Evolutionary conservation across 306 rosid genomes (phyloP), one percentile per base, ranked within the genome.

Genomic region (Senna siamea): DNA sequence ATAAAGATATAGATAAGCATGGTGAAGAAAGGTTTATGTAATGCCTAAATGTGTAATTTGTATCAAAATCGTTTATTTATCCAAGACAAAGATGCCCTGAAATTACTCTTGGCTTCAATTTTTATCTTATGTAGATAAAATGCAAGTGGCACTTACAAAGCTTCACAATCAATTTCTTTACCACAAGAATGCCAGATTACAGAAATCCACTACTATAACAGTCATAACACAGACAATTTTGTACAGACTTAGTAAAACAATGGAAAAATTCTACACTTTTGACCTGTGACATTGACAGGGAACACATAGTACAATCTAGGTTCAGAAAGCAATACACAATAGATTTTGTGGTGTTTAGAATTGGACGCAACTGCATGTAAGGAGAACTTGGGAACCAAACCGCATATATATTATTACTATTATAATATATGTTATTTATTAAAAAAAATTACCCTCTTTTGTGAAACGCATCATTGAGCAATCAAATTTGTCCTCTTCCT

Each of bases 1-100:
- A 63, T 12, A 70, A 70, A 81, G 63, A 58, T 52, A 73, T 30
- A 69, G 56, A 56, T 72, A 66, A 81, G 57, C 51, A 80, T 11
- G 26, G 69, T 66, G 69, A 55, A 32, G 51, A 58, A 74, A 67
- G 38, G 15, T 77, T 34, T 70, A 65, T 69, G 59, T 50, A 38
- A 20, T 23, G 14, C 57, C 34, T 37, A 63, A 43, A 20, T 35
- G 30, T 65, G 28, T 30, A 70, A 35, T n/a, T 60, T 20, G 47
- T 37, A 70, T 12, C 12, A 41, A 43, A 70, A 72, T 47, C 8
- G 69, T 58, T 23, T 58, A 18, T 40, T 44, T 38, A 72, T 47
- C n/a, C 5, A 59, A 72, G 14, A 44, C 18, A 26, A 34, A 66
- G 22, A 60, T 30, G 74, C 53, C 46, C 51, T 20, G 23, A 60